Base-by-base conservation (phyloP, 2,329 filamentous ascomycete genomes). In the Thelonectria rubi region DNA sequence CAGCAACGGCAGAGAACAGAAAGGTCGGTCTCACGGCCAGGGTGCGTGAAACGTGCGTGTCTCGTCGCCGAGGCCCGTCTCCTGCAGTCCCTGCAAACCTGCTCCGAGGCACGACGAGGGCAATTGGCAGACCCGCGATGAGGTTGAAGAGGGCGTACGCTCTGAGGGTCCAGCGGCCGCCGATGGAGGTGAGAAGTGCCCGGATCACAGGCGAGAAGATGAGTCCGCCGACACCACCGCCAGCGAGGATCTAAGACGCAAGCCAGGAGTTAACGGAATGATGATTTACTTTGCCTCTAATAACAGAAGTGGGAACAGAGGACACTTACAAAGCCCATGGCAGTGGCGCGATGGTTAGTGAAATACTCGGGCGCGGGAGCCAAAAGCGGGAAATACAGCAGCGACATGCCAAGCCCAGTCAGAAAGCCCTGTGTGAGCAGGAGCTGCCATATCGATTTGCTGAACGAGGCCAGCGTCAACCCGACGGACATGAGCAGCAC, bases 191-290 rank as follows among this genome's bases (percentile, higher is more conserved):
- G 4, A 48, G 52, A 15, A 47, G 56, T 12, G 47, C 52, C n/a
- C 17, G 39, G 3, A 51, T 15, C 2, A 45, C 58, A 3, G 58
- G 58, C 10, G 58, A 51, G 51, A 51, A 60, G 8, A 60, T 46
- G 8, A 60, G 46, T 24, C 58, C 58, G 14, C 58, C 58, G 6
- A 60, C 20, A 8, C 58, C 58, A 12, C 51, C 55, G 10, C 58
- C 58, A 2, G 58, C 43, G 2, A 48, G 46, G 14, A 60, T 12
- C 58, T 51, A 37, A 60, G 55, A 2, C 18, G 14, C 37, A 39
- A 5, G 15, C 24, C 2, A 24, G 24, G 12, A n/a, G 12, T 34
- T 34, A 34, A 24, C 21, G 32, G 12, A 7, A 14, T 34, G 32
- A 8, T 34, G 32, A 30, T 30, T 30, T n/a, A n/a, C n/a, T n/a